These are phyloP conservation scores for Nitzschia sp. DNA, from an alignment of 108 stramenopile genomes.

Conservation along the genomic window DNA sequence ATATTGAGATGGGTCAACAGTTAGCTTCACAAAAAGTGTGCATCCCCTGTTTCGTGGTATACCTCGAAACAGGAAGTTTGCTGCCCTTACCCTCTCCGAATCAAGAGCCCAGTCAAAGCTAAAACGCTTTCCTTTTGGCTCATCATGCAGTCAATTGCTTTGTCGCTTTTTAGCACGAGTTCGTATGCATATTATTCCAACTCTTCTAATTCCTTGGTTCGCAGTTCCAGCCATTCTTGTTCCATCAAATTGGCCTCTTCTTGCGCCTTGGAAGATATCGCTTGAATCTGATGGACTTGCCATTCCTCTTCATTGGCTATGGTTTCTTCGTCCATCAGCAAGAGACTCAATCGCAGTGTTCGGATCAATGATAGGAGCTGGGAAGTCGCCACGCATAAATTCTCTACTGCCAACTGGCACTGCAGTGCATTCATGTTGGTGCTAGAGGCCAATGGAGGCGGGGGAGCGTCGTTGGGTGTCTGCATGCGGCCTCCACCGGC, in stretches of 20 bases:
- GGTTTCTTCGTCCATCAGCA: conserved; percentile 85
- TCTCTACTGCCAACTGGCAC: conserved; percentile 76
- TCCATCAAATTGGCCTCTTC: conserved; percentile 63
- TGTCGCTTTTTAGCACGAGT: too few species aligned
- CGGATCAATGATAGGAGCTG: conserved; percentile 80
- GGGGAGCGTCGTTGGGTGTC: conserved; percentile 66
- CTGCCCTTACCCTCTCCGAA: too few species aligned
- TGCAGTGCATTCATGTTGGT: conserved; percentile 52
- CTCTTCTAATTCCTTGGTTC: conserved; percentile 28
- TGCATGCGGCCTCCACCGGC: conserved; percentile 80
- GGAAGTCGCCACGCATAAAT: conserved; percentile 73
- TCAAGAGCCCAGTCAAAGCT: too few species aligned
- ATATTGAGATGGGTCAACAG: too few species aligned
- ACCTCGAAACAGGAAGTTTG: too few species aligned
- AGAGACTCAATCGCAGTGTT: conserved; percentile 64
- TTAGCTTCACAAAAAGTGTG: too few species aligned
- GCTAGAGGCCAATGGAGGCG: conserved; percentile 77
- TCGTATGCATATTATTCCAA: too few species aligned
- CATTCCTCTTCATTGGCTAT: conserved; percentile 73
- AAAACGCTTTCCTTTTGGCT: too few species aligned
- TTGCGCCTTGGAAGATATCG: conserved; percentile 40
- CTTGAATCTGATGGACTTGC: conserved; percentile 57
- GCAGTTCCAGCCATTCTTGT: conserved; percentile 57
- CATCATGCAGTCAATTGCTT: too few species aligned
- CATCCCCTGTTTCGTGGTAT: too few species aligned